These are phyloP conservation scores for Irpex rosettiformis DNA, from an alignment of 1,284 basidiomycete genomes.

Conservation along the genomic window DNA sequence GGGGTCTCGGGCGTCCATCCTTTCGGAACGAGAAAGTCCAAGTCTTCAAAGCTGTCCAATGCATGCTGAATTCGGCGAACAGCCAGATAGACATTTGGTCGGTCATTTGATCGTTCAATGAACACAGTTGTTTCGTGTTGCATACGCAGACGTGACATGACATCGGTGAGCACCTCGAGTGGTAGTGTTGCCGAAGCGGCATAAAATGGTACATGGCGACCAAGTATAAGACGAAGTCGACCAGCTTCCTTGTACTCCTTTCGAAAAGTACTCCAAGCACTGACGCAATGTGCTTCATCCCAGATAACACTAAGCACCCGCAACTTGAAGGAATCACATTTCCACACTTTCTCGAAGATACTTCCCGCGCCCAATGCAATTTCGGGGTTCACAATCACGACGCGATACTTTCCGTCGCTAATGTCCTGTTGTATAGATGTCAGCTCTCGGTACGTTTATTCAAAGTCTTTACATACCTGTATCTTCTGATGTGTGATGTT, in stretches of 20 bases:
- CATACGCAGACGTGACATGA: background rate
- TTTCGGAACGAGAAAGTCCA: slow-evolving; percentile 7
- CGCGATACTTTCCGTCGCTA: slow-evolving; percentile 24
- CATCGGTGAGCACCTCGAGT: background rate
- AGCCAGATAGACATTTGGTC: slow-evolving; percentile 4
- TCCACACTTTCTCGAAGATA: slow-evolving; percentile 24
- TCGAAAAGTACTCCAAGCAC: slow-evolving; percentile 32
- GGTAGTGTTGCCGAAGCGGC: slow-evolving; percentile 8
- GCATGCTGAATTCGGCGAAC: slow-evolving; percentile 6
- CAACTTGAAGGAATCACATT: slow-evolving; percentile 20
- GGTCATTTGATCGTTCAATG: slow-evolving; percentile 8
- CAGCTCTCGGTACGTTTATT: slow-evolving; percentile 5
- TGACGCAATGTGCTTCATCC: slow-evolving; percentile 37
- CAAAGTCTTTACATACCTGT: background rate
- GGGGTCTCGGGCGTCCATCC: slow-evolving; percentile 5
- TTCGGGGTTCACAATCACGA: slow-evolving; percentile 32
- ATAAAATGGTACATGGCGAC: background rate
- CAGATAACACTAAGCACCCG: slow-evolving; percentile 27
- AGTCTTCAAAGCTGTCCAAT: background rate
- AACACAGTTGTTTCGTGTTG: background rate
- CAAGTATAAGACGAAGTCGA: background rate
- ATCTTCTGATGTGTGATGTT: slow-evolving; percentile 13
- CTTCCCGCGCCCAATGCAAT: slow-evolving; percentile 22
- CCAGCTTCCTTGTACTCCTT: slow-evolving; percentile 28
- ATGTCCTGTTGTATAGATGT: slow-evolving; percentile 26